These are phyloP conservation scores for Fusarium sp. DNA, from an alignment of 2,329 filamentous ascomycete species.

Conservation along the genomic window DNA sequence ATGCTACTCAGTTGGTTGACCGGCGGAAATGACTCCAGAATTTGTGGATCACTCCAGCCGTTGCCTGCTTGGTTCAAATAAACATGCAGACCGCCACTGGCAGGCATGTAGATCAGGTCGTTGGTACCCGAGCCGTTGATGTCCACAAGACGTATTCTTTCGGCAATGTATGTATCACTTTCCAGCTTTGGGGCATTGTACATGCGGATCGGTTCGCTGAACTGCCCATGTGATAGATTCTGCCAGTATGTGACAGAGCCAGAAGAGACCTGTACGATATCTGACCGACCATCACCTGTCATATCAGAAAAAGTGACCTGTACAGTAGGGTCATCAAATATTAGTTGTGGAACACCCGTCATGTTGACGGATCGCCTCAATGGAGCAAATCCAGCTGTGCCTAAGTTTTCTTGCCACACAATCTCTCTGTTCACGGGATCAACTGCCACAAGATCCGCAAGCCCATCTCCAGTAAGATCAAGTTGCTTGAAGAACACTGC, in stretches of 20 bases:
- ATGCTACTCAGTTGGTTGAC: background rate
- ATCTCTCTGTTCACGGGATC: background rate
- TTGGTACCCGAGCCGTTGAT: background rate
- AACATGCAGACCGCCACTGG: background rate
- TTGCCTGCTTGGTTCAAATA: background rate
- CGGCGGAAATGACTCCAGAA: background rate
- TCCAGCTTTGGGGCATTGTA: background rate
- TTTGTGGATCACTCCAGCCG: background rate
- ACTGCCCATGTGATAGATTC: background rate
- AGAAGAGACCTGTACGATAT: background rate
- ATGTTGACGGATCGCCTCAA: background rate
- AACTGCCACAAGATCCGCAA: background rate
- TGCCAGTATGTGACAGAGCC: background rate
- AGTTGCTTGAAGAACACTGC: background rate
- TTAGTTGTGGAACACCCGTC: background rate
- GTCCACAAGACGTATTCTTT: background rate
- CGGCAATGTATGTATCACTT: background rate
- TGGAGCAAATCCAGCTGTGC: background rate
- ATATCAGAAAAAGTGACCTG: background rate
- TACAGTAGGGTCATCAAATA: background rate
- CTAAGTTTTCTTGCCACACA: too few species aligned
- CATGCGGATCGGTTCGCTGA: background rate
- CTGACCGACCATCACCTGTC: background rate
- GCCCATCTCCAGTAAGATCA: background rate
- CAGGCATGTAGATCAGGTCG: background rate